phyloP scores from a whole-genome alignment of 495 filamentous ascomycete species.

The Jackrogersella multiformis region DNA sequence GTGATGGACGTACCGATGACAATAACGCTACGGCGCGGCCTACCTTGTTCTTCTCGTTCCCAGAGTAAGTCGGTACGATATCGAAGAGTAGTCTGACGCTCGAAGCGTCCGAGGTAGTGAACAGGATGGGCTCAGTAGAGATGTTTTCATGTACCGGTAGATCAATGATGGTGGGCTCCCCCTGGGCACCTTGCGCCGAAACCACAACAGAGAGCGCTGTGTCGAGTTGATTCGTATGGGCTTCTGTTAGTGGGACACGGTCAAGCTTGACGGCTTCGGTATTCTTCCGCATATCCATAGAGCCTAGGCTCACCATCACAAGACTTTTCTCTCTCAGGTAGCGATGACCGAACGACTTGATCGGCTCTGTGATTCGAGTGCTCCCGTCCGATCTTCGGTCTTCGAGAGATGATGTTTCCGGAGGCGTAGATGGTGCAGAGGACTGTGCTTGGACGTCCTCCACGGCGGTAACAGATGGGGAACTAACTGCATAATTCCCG shows the following conservation, averaged over 20 bases:
- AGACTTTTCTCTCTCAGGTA: constrained; percentile 91
- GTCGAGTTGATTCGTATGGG: constrained; percentile 91
- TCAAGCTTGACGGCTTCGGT: constrained; percentile 87
- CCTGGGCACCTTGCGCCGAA: constrained; percentile 85
- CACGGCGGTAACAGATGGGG: constrained; percentile 13
- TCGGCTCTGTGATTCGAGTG: constrained; percentile 67
- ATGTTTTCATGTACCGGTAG: constrained; percentile 94
- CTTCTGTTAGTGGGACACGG: constrained; percentile 82
- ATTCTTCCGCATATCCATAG: constrained; percentile 89
- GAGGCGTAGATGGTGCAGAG: constrained; percentile 53
- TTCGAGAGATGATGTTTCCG: constrained; percentile 62
- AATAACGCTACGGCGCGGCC: constrained; percentile 93
- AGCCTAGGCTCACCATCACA: constrained; percentile 90
- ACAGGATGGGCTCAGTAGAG: constrained; percentile 89
- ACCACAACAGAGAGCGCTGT: constrained; percentile 92
- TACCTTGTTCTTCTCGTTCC: constrained; percentile 84
- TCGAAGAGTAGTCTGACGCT: constrained; percentile 94
- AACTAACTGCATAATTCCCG: constrained; percentile 44
- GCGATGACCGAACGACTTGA: constrained; percentile 95
- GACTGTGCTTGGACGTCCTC: constrained; percentile 49
- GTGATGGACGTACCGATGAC: constrained; percentile 78
- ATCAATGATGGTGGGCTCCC: constrained; percentile 88
- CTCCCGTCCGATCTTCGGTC: constrained; percentile 57
- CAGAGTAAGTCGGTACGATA: constrained; percentile 95
- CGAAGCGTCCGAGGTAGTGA: constrained; percentile 77